phyloP scores from a whole-genome alignment of 495 filamentous ascomycete genomes.

The Pyrenopolyporus hunteri region DNA sequence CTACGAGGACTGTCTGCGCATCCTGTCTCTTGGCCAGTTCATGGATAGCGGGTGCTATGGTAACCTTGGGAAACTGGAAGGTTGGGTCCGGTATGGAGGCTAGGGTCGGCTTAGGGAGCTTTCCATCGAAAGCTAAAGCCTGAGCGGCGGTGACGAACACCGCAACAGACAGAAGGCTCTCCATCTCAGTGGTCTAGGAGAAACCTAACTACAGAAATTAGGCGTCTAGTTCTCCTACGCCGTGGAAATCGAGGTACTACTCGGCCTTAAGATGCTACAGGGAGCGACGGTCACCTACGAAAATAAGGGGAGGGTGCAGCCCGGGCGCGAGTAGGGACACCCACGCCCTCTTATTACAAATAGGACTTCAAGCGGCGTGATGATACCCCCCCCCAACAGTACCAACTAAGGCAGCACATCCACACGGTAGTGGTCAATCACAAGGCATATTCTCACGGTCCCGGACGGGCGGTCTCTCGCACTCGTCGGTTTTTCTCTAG shows the following conservation, averaged over 20 bases:
- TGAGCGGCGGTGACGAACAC: constrained; percentile 43
- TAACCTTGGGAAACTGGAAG: constrained; percentile 39
- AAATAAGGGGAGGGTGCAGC: constrained; percentile 4
- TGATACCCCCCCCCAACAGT: constrained; percentile 3
- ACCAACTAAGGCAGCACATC: constrained; percentile 5
- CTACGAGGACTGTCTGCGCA: constrained; percentile 46
- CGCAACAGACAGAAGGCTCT: constrained; percentile 38
- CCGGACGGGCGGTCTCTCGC: constrained; percentile 12
- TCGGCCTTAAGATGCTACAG: constrained; percentile 1
- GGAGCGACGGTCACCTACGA: constrained; percentile 18
- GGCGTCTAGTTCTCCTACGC: constrained; percentile 7
- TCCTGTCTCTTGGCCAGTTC: constrained; percentile 43
- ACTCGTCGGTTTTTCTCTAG: constrained; percentile 2
- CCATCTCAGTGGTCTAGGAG: constrained; percentile 22
- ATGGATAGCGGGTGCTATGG: constrained; percentile 41
- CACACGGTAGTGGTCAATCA: constrained; percentile 13
- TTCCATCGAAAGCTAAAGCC: constrained; percentile 44
- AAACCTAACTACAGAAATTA: neutral
- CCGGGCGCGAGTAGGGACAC: constrained; percentile 15
- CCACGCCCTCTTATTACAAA: constrained; percentile 26
- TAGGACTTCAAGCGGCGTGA: neutral
- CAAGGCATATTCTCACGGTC: constrained; percentile 10
- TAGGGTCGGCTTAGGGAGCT: constrained; percentile 40
- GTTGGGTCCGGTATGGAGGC: constrained; percentile 34
- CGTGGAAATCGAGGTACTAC: constrained; percentile 9